These are phyloP conservation scores for Rhodotorula sp. DNA, from an alignment of 1,284 basidiomycete species.

Conservation along the genomic window DNA sequence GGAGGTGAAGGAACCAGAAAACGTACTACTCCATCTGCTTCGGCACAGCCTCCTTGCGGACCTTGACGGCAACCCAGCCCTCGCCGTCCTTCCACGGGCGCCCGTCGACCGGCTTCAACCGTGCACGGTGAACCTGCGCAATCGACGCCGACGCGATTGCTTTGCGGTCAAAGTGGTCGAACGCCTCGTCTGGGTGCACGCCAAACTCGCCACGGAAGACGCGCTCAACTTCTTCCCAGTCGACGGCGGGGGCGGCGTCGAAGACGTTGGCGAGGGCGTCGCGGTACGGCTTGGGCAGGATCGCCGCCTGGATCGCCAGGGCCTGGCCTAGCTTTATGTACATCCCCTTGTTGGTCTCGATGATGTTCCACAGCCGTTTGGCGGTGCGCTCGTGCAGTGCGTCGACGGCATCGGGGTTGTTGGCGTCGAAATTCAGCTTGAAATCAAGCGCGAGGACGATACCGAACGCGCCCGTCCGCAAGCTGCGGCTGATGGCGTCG, in stretches of 20 bases:
- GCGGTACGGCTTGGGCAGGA: constrained; percentile 74
- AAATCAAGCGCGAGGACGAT: constrained; percentile 70
- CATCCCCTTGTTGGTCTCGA: constrained; percentile 73
- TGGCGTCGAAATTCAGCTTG: constrained; percentile 75
- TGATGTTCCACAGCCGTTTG: constrained; percentile 69
- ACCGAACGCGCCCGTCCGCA: constrained; percentile 68
- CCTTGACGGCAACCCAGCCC: constrained; percentile 75
- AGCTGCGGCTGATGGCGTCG: constrained; percentile 64
- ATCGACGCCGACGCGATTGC: constrained; percentile 83
- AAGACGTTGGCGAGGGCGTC: constrained; percentile 77
- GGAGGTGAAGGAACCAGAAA: too few species aligned
- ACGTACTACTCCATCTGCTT: constrained; percentile 70
- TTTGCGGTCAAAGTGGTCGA: constrained; percentile 70
- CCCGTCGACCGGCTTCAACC: constrained; percentile 55
- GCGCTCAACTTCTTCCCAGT: constrained; percentile 65
- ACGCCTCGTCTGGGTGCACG: constrained; percentile 66
- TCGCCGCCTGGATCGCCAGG: constrained; percentile 76
- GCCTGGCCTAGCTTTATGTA: constrained; percentile 82
- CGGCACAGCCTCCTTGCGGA: constrained; percentile 83
- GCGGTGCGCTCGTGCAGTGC: constrained; percentile 78
- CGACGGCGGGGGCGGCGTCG: constrained; percentile 80
- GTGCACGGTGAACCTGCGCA: constrained; percentile 82
- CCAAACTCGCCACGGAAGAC: constrained; percentile 75
- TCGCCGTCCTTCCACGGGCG: constrained; percentile 54
- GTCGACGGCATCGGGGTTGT: constrained; percentile 67